Conservation (phyloP, 306 rosid genomes). For the Quercus ilex region DNA sequence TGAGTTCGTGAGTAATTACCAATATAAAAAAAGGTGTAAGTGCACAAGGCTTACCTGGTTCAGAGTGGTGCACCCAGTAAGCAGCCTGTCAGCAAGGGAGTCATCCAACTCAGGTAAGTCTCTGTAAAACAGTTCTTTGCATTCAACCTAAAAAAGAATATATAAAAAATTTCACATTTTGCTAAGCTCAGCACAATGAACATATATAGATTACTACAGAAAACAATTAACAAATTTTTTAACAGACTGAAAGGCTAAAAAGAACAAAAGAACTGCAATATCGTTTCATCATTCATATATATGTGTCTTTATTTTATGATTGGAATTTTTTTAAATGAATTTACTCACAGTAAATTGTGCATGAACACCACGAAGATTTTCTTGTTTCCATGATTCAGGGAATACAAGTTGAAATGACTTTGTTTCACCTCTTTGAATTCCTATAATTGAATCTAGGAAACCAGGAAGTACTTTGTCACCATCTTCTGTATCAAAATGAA, state of each 20-base stretch:
- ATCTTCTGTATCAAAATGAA: conserved; percentile 83
- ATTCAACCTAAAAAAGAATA: conserved; percentile 63
- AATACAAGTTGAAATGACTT: conserved; percentile 84
- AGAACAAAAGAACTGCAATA: background rate
- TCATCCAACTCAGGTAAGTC: conserved; percentile 81
- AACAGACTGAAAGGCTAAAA: background rate
- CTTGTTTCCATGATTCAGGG: conserved; percentile 93
- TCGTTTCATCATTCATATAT: background rate
- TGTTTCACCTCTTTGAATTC: conserved; percentile 70
- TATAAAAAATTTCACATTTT: background rate
- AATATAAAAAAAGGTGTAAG: background rate
- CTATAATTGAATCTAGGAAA: conserved; percentile 70
- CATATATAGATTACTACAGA: background rate
- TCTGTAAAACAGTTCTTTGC: conserved; percentile 95
- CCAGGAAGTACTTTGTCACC: conserved; percentile 71
- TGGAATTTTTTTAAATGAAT: background rate
- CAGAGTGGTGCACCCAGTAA: conserved; percentile 77
- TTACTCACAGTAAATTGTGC: conserved; percentile 88
- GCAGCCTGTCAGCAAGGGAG: conserved; percentile 78
- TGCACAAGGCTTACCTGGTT: conserved; percentile 49
- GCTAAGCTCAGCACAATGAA: background rate
- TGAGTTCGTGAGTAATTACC: no score
- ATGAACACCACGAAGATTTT: conserved; percentile 69
- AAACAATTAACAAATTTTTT: background rate
- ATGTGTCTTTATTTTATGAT: background rate